phyloP scores from a whole-genome alignment of 2,329 filamentous ascomycete species.

The Xylaria sp. region DNA sequence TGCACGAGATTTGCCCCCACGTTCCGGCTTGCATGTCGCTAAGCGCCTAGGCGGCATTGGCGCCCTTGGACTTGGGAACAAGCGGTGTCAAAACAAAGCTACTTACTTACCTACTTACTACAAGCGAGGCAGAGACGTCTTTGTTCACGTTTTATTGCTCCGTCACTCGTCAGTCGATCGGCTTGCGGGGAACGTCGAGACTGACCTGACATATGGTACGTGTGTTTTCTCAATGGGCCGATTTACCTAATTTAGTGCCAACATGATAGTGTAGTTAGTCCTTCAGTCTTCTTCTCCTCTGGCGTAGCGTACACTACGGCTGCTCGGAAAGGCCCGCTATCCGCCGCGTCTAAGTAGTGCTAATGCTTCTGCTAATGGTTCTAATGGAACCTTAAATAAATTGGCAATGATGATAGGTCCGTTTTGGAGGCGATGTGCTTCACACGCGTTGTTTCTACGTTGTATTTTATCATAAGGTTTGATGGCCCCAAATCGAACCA shows the following conservation, averaged over 20 bases:
- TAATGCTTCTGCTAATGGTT: no score
- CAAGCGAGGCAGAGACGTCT: slow-evolving; percentile 20
- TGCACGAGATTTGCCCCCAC: slow-evolving; percentile 14
- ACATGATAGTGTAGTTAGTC: slow-evolving; percentile 4
- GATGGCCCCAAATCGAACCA: not conserved
- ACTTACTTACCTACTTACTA: no score
- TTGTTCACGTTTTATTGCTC: not conserved
- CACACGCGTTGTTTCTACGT: not conserved
- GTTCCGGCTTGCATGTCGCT: slow-evolving; percentile 19
- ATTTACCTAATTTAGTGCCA: slow-evolving; percentile 4
- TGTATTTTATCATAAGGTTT: not conserved
- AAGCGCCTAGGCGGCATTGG: slow-evolving; percentile 3
- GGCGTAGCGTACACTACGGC: slow-evolving; percentile 32
- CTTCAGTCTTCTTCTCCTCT: slow-evolving; percentile 5
- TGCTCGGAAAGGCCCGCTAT: slow-evolving; percentile 32
- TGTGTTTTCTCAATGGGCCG: not conserved
- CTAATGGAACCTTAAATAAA: slow-evolving; percentile 28
- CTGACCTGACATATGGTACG: slow-evolving; percentile 11
- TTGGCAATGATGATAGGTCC: slow-evolving; percentile 21
- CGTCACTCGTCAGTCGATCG: not conserved
- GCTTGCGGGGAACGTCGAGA: not conserved
- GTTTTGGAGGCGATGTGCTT: slow-evolving; percentile 9
- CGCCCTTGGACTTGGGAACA: slow-evolving; percentile 9
- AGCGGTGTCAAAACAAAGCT: slow-evolving; percentile 28
- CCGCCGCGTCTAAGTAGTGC: slow-evolving; percentile 10